Evolutionary conservation across 2,329 filamentous ascomycete genomes (phyloP).

Genomic region (Pseudocercospora vitis): DNA sequence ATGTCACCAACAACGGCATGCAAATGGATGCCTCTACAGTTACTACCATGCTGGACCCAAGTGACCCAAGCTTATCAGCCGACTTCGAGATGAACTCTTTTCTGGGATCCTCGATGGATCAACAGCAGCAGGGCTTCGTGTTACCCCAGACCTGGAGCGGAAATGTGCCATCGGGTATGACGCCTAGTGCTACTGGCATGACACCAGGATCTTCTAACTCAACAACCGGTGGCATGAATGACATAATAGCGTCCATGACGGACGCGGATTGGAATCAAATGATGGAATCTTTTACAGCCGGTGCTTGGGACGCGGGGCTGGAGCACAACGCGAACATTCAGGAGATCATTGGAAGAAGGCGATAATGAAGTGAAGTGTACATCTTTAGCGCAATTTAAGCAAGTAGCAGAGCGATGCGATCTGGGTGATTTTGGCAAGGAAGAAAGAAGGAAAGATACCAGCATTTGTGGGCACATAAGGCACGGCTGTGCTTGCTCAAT

Average conservation of each 20-base stretch:
- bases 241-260: conserved; percentile 33
- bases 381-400: neutral
- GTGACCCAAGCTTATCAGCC: conserved; percentile 18
- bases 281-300: conserved; percentile 28
- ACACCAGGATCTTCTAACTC: conserved; percentile 11
- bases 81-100: conserved; percentile 30
- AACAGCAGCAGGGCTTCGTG: conserved; percentile 26
- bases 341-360: neutral
- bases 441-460: conserved; percentile 6
- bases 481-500: neutral
- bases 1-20: neutral
- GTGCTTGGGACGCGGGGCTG: conserved; percentile 25
- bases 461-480: neutral
- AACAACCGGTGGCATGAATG: conserved; percentile 25
- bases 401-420: too few species aligned
- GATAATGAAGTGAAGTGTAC: neutral
- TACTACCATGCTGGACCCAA: conserved; percentile 20
- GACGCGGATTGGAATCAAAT: conserved; percentile 37
- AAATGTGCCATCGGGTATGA: conserved; percentile 15
- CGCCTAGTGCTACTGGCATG: neutral
- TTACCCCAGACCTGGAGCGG: conserved; percentile 23
- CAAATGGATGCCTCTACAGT: conserved; percentile 12
- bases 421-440: too few species aligned
- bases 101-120: conserved; percentile 9
- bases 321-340: conserved; percentile 9